Evolutionary conservation across 2,329 filamentous ascomycete genomes (phyloP), one percentile per base, ranked within the genome.

Genomic region (Penicillium olsonii): DNA sequence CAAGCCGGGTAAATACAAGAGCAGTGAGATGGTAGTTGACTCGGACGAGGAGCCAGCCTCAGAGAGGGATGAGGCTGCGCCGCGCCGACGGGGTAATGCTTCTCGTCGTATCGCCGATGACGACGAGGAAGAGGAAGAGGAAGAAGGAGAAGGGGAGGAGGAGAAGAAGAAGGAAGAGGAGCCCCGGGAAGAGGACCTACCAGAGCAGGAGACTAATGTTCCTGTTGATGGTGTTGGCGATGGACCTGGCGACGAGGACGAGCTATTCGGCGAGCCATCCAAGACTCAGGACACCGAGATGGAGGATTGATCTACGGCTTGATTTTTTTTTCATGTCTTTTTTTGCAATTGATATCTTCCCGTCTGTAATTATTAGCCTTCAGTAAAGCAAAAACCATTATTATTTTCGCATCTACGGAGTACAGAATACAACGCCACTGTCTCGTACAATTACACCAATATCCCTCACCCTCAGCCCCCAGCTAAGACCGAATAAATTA

Each of bases 1-100:
- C 11, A 50, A 45, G 42, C 62, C 57, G 57, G 72, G 70, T 68
- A 95, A 95, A 72, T 95, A 83, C 78, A 96, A 96, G 80, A 92
- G 87, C 42, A 85, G 82, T 2, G 91, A 95, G 71, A 83, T 91
- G 54, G 84, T 96, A 22, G 87, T 90, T 37, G 88, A 92, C 55
- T 90, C 86, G 53, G 86, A 88, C 38, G 65, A 66, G 2, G 64
- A 67, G 11, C 65, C 64, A 7, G 82, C 81, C 11, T 78, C 78
- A 3, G 75, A 71, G 35, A 68, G 58, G 15, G 80, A 68, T 34
- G 61, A 66, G 6, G 50, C 58, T 29, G 59, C 64, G 2, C 68
- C 65, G 14, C 67, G 67, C 38, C 64, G 70, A 41, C 65, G 69
- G 27, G 61, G 52, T n/a, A 68, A 71, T 50, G 50, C 53, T 14